Conservation (phyloP, 345 rosid genomes). For the Pistacia vera region DNA sequence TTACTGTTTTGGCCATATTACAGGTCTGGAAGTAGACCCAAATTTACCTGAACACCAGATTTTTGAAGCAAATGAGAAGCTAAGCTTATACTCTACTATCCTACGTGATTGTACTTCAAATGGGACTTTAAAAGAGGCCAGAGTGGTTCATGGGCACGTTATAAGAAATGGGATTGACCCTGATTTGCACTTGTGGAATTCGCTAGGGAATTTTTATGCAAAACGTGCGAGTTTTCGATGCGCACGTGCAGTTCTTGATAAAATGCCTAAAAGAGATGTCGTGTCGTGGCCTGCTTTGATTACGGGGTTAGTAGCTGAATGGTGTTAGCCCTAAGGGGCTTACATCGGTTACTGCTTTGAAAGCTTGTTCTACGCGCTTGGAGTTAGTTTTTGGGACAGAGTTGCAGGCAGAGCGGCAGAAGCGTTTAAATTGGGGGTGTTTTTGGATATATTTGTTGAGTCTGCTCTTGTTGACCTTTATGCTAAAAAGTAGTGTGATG, state of each 20-base stretch:
- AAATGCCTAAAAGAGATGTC: constrained; percentile 45
- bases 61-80: constrained; percentile 8
- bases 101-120: constrained; percentile 41
- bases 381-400: constrained; percentile 39
- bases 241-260: constrained; percentile 39
- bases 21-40: background rate
- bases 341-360: constrained; percentile 37
- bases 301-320: constrained; percentile 32
- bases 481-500: constrained; percentile 42
- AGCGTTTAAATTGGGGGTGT: constrained; percentile 40
- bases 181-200: constrained; percentile 46
- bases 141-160: constrained; percentile 33
- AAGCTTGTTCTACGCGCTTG: constrained; percentile 41
- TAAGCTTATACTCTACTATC: constrained; percentile 34
- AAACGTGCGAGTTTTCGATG: constrained; percentile 32
- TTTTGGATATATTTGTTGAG: constrained; percentile 23
- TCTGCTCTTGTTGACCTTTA: constrained; percentile 52
- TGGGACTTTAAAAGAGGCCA: constrained; percentile 32
- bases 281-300: constrained; percentile 50
- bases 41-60: background rate
- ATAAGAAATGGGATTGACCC: constrained; percentile 25
- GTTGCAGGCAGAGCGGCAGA: constrained; percentile 35
- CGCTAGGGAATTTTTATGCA: constrained; percentile 38
- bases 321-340: constrained; percentile 43
- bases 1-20: background rate